Evolutionary conservation across 345 rosid species (phyloP).

Genomic region (Eucalyptus polybractea): DNA sequence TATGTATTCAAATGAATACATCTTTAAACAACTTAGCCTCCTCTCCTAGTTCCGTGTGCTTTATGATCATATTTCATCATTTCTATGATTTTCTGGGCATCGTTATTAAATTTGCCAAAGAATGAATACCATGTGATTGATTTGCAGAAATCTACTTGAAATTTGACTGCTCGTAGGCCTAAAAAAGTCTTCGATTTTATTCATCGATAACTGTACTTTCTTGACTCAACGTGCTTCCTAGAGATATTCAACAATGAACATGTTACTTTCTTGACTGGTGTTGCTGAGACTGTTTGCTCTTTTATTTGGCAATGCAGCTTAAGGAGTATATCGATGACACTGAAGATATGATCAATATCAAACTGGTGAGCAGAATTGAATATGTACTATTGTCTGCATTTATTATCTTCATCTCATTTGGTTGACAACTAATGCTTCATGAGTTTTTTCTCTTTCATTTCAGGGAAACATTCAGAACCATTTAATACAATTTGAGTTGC

Average conservation of each 20-base stretch:
- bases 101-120: background rate
- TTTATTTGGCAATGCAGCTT: conserved; percentile 39
- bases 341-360: conserved; percentile 91
- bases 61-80: background rate
- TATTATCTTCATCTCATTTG: background rate
- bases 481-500: conserved; percentile 86
- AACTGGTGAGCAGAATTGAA: conserved; percentile 39
- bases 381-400: background rate
- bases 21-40: background rate
- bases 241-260: background rate
- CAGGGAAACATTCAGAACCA: conserved; percentile 97
- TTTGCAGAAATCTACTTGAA: background rate
- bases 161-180: background rate
- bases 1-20: conserved; percentile 7
- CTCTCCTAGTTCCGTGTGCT: background rate
- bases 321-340: conserved; percentile 97
- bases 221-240: background rate
- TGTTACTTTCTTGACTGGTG: background rate
- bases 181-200: background rate
- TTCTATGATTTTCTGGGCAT: background rate
- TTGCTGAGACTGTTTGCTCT: background rate
- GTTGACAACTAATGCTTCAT: background rate
- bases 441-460: background rate
- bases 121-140: background rate
- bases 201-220: background rate